Base-by-base conservation (phyloP, 208 protist genomes). In the Wallacemonas sp. region DNA sequence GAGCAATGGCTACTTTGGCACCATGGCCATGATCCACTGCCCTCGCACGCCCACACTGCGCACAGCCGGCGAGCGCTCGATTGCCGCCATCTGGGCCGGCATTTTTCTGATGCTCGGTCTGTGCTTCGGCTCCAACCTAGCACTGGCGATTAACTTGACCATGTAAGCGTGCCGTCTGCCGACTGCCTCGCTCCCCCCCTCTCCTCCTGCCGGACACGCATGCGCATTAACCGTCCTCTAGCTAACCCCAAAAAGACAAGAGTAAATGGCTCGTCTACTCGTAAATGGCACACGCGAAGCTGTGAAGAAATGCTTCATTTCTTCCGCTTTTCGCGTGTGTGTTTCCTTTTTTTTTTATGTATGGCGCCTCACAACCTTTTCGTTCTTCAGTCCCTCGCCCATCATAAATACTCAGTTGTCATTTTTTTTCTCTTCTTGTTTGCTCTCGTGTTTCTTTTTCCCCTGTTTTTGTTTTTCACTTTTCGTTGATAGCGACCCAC, bases 1-100 rank as follows among this genome's bases (percentile, higher is more conserved):
- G 36, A 87, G 83, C 28, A 93, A 89, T 66, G 91, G 91, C 28
- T 96, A 88, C 75, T 84, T 85, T 62, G 84, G 79, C 31, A 74
- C 74, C 29, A 83, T 92, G 79, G 38, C 78, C 7, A 83, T 85
- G 76, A 88, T 96, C 54, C 74, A 86, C 67, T 79, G 76, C 49
- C 72, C 87, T 16, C 65, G 72, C 41, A 80, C 72, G 12, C 70
- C 79, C 16, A 70, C 72, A 23, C 77, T 92, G 49, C 67, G 52
- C 32, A 79, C 63, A 33, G 83, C 82, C 31, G 83, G 81, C 16
- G 83, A 92, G 68, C 86, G 86, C 33, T 83, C 81, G 16, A 39
- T 89, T 12, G 86, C 86, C 1, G 83, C 54, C 23, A 87, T 86
- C 46, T 63, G 77, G 52, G 41, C 59, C 8, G 76, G 77, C 46